Base-by-base conservation (phyloP, 768 basidiomycete species). In the Lentinula guzmanii region DNA sequence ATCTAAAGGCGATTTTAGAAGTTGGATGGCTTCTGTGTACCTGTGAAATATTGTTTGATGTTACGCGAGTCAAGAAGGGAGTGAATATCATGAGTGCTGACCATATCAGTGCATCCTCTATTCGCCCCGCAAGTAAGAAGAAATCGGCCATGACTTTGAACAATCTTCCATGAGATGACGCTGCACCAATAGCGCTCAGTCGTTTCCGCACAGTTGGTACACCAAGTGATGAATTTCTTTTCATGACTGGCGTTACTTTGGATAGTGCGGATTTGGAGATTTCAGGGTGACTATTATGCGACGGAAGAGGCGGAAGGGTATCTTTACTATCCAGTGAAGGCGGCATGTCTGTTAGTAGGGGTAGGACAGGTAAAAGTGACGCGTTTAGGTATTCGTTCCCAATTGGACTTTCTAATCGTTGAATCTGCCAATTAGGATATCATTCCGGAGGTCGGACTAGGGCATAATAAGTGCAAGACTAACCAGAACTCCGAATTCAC, bases 131-230 rank as follows among this genome's bases (percentile, higher is more conserved):
- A 28, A 98, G 76, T 16, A 98, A 75, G 74, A 90, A 95, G 65
- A 97, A 82, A 71, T 98, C 94, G 0, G 87, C 96, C 13, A 93
- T 80, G 28, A 95, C 81, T 74, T 96, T 98, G 73, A 86, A 90
- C 41, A 96, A 79, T 60, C 96, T 79, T 28, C 90, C 96, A 72
- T 90, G 90, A 2, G 91, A 89, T 8, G 90, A 89, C 13, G 86
- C 83, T 2, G 83, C 82, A 16, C 88, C 85, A 65, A 86, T 78
- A 48, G 81, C 76, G 66, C 84, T 85, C 63, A 82, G 68, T 39
- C 91, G 82, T 67, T 90, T 89, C 72, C 85, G 86, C 35, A 62
- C 60, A 18, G 67, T 61, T 8, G 64, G 51, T 3, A 60, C 72
- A 21, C 77, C 77, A 24, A 76, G 63, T 8, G 85, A 79, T 9